Evolutionary conservation across 495 filamentous ascomycete genomes (phyloP), one percentile per base, ranked within the genome.

Genomic region (Penicillium argentinense): DNA sequence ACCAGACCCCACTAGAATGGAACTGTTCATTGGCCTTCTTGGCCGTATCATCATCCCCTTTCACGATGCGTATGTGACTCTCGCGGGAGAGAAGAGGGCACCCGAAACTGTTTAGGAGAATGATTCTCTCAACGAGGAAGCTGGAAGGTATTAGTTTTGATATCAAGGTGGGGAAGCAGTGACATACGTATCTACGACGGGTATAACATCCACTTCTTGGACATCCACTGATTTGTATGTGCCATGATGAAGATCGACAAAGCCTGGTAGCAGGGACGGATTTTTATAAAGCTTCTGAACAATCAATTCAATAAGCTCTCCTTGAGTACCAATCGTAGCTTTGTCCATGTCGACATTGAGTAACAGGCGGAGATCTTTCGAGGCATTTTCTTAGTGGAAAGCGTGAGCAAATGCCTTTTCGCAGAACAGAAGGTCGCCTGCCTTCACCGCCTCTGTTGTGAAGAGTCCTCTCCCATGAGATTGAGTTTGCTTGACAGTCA

Each of bases 381-480:
- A 9, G 9, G 9, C 7, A 12, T 30, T 24, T 18, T 42, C 37
- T 5, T 62, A 45, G 12, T 29, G 52, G 40, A 49, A 71, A 25
- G 63, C 53, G 46, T 61, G 29, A n/a, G 52, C 57, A 42, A 83
- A 79, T 0, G 79, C 76, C 45, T 82, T 83, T 49, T 83, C 78
- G 38, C 73, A 79, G 12, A 81, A 45, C 1, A 83, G 53, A 9
- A 83, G 62, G 5, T 81, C 77, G 0, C 79, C 81, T 0, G 68
- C 68, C 37, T 71, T 60, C 37, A 84, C 69, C 8, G 53, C 66
- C 17, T 62, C 51, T 9, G 74, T 76, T 0, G 74, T 67, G 44
- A 80, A 82, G 2, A 80, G 47, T 2, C 76, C 76, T 13, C 67
- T 60, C 7, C 78, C 74, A 39, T 53, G 51, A 21, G 40, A 53